A percentile compares a stretch with the other conserved stretches of the same genome.
Conservation (phyloP, 2,329 filamentous ascomycete genomes). For the Pseudocercospora eumusae region DNA sequence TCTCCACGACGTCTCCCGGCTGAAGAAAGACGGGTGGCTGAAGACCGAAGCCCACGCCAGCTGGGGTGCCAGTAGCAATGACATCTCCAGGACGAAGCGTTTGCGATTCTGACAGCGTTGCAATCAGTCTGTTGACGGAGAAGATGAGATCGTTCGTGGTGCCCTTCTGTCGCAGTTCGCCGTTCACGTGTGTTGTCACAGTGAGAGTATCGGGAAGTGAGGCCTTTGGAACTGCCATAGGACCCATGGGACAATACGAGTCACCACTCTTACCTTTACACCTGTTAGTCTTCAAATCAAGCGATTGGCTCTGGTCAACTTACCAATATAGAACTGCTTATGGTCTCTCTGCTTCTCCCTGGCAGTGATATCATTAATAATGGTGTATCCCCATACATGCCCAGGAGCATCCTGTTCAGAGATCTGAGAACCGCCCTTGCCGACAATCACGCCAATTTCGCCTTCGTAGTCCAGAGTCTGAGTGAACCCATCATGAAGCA, state of each 20-base stretch:
- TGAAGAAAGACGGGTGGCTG: slow-evolving; percentile 48
- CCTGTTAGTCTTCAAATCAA: slow-evolving; percentile 34
- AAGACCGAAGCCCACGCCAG: slow-evolving; percentile 53
- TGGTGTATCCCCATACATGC: slow-evolving; percentile 60
- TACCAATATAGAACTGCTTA: slow-evolving; percentile 63
- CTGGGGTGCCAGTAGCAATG: slow-evolving; percentile 53
- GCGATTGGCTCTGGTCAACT: slow-evolving; percentile 58
- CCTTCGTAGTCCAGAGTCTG: slow-evolving; percentile 58
- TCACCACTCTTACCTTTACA: neutral
- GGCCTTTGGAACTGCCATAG: slow-evolving; percentile 53
- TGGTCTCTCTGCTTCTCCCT: slow-evolving; percentile 58
- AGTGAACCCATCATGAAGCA: slow-evolving; percentile 52
- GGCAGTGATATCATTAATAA: slow-evolving; percentile 60
- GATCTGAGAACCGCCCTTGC: slow-evolving; percentile 51
- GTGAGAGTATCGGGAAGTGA: slow-evolving; percentile 46
- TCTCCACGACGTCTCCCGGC: slow-evolving; percentile 46
- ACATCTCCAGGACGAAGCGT: slow-evolving; percentile 56
- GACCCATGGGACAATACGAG: slow-evolving; percentile 43
- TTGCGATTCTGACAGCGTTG: slow-evolving; percentile 52
- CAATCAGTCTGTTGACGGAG: slow-evolving; percentile 50
- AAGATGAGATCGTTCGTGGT: slow-evolving; percentile 56
- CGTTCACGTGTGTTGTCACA: slow-evolving; percentile 53
- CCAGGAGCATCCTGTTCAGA: slow-evolving; percentile 50
- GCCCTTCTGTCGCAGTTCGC: slow-evolving; percentile 53
- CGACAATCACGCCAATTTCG: slow-evolving; percentile 60